These are phyloP conservation scores for Verticillium tricorpus DNA, from an alignment of 2,329 filamentous ascomycete species.

Conservation along the genomic window DNA sequence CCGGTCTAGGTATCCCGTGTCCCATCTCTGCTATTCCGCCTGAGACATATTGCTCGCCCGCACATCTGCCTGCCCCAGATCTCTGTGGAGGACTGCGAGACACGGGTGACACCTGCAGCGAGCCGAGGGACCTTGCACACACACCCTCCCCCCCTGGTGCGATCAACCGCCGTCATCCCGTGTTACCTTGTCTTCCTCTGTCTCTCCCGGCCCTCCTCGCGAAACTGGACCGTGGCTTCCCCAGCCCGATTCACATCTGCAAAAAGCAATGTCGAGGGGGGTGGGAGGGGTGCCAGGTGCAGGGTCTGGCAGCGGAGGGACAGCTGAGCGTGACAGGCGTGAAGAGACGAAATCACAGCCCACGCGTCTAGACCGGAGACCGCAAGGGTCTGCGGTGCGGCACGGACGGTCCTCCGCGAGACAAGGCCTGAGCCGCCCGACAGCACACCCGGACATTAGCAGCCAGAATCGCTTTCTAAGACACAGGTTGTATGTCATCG, in stretches of 20 bases:
- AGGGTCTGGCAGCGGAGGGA: neutral
- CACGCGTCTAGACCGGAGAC: neutral
- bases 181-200: too few species aligned
- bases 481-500: neutral
- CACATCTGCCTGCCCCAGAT: neutral
- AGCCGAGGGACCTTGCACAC: neutral
- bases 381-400: neutral
- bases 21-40: neutral
- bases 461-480: neutral
- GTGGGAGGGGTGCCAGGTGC: neutral
- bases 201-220: too few species aligned
- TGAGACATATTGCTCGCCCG: neutral
- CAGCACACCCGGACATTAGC: too few species aligned
- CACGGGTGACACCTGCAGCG: neutral
- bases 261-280: neutral
- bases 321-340: neutral
- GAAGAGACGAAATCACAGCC: neutral
- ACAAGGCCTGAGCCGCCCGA: neutral
- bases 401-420: neutral
- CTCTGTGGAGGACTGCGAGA: neutral
- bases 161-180: neutral
- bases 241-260: too few species aligned
- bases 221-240: too few species aligned
- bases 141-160: neutral
- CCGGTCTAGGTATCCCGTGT: neutral